Evolutionary conservation across 768 basidiomycete genomes (phyloP), one percentile per base, ranked within the genome.

Genomic region (Russula earlei): DNA sequence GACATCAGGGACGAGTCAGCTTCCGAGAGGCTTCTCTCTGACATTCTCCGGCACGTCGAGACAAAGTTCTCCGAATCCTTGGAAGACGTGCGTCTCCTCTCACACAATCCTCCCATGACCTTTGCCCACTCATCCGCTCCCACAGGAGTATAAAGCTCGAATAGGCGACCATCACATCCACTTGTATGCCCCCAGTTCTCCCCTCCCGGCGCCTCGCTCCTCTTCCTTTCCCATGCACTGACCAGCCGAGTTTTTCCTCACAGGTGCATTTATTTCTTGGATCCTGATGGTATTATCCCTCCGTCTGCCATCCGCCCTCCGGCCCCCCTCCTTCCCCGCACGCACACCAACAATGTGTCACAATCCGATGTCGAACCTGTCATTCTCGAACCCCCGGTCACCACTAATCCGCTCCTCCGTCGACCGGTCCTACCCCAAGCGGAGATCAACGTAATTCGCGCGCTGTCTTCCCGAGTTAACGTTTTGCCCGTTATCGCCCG

Each of bases 191-290:
- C 56, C 51, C 53, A 17, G 27, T 49, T 41, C 48, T 33, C 15
- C 50, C 22, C 34, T 33, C 49, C 45, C 47, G 58, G 55, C 37
- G 55, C 42, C 52, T 40, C 49, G 41, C 20, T 24, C 33, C 6
- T n/a, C 27, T 54, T 44, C 37, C 33, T 47, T 55, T 48, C 50
- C 49, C 58, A 45, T 58, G 45, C 33, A 27, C 63, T 62, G 53
- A 65, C 44, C 29, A 29, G 19, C 58, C 20, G 46, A 7, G 43
- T 44, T 53, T 36, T 41, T 31, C 12, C 22, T 36, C 61, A 54
- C 71, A 90, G 88, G 57, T 91, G 88, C 65, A 82, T 91, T 56
- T 91, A 91, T 72, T 87, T 91, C 71, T 74, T 91, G 71, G 86
- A 91, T 77, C 89, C 89, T 52, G 85, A 87, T 74, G 67, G 76